These are phyloP conservation scores for Halophytophthora polymorphica DNA, from an alignment of 352 stramenopile genomes.

Conservation along the genomic window DNA sequence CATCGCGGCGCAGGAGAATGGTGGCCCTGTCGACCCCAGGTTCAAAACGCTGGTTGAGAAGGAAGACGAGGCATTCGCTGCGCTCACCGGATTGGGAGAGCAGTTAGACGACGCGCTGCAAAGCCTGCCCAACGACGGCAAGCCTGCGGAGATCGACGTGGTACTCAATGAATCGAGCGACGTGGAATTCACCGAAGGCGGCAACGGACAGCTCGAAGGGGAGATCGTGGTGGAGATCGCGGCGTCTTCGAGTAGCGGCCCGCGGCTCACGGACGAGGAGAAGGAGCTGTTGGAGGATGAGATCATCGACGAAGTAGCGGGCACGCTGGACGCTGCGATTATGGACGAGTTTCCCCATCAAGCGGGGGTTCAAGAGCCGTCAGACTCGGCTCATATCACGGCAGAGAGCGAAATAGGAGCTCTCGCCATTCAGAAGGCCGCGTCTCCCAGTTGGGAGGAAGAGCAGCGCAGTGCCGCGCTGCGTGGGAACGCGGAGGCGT, in stretches of 20 bases:
- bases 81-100: neutral
- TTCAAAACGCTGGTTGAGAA: neutral
- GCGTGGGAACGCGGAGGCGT: conserved; percentile 12
- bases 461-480: conserved; percentile 1
- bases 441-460: too few species aligned
- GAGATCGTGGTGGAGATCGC: conserved; percentile 7
- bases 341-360: neutral
- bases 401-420: neutral
- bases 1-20: neutral
- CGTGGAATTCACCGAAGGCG: neutral
- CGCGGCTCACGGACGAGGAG: conserved; percentile 11
- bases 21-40: neutral
- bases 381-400: neutral
- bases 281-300: conserved; percentile 12
- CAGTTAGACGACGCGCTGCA: neutral
- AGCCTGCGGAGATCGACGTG: neutral
- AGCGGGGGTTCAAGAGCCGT: neutral
- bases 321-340: conserved; percentile 12
- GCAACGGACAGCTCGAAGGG: neutral
- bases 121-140: neutral
- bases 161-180: neutral
- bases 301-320: conserved; percentile 12
- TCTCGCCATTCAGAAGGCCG: neutral
- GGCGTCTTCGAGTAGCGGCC: neutral
- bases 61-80: neutral